Percentiles rank a stretch among this genome's conserved stretches.
Conservation (phyloP, 768 basidiomycete species). For the Rhizopogon roseolus region DNA sequence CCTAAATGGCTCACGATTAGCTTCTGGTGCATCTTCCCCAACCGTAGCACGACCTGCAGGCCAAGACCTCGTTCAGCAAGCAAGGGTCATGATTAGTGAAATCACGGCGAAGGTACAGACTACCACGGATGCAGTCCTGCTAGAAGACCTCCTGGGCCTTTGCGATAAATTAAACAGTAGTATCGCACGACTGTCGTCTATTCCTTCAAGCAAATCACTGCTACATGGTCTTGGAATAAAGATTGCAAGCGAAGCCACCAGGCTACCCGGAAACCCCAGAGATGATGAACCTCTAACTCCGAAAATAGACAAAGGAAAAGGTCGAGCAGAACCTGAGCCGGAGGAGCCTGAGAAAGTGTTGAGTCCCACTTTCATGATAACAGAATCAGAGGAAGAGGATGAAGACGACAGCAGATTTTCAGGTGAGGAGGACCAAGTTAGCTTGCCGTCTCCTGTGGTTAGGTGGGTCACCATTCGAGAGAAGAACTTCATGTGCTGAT, state of each 20-base stretch:
- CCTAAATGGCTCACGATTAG: constrained; percentile 1
- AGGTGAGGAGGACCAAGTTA: constrained; percentile 20
- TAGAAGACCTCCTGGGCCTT: constrained; percentile 65
- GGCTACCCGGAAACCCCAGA: constrained; percentile 4
- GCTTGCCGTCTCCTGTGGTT: constrained; percentile 25
- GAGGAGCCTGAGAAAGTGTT: constrained; percentile 67
- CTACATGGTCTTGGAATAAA: constrained; percentile 43
- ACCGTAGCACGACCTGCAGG: constrained; percentile 7
- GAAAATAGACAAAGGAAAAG: constrained; percentile 75
- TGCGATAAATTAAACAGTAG: constrained; percentile 67
- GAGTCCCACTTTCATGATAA: constrained; percentile 56
- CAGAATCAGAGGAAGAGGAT: constrained; percentile 50
- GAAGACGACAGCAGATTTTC: constrained; percentile 32
- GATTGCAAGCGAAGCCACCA: constrained; percentile 21
- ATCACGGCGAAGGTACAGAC: constrained; percentile 50
- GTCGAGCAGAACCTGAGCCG: constrained; percentile 61
- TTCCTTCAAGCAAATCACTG: constrained; percentile 33
- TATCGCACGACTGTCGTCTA: constrained; percentile 44
- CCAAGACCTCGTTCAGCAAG: constrained; percentile 40
- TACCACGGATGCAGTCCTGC: constrained; percentile 49
- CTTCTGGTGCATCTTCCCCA: constrained; percentile 1
- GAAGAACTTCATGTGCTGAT: background rate
- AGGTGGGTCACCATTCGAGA: background rate
- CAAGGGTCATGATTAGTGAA: constrained; percentile 48
- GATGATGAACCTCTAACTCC: constrained; percentile 47